Conservation (phyloP, 2,329 filamentous ascomycete species). For the Stachybotrys chartarum region DNA sequence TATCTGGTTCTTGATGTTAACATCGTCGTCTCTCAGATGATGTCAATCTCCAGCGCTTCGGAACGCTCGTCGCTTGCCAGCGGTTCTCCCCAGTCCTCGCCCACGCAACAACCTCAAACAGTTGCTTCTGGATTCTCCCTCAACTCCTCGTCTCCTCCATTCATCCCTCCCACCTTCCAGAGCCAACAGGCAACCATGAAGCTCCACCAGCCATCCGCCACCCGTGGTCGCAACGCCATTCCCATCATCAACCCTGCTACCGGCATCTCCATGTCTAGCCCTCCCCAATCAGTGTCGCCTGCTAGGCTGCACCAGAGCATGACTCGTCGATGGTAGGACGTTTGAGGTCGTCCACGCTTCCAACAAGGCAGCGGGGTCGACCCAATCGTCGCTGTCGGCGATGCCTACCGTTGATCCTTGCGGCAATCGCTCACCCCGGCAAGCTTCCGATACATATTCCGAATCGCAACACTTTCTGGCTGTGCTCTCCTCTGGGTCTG, state of each 20-base stretch:
- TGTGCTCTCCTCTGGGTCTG: constrained; percentile 2
- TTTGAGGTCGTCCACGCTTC: constrained; percentile 20
- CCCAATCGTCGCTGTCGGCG: constrained; percentile 24
- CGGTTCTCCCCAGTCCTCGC: constrained; percentile 86
- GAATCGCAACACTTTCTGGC: background rate
- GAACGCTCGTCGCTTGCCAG: constrained; percentile 93
- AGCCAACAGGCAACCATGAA: constrained; percentile 63
- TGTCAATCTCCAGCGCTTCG: constrained; percentile 86
- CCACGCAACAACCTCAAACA: constrained; percentile 78
- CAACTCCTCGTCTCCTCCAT: constrained; percentile 59
- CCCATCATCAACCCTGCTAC: constrained; percentile 96
- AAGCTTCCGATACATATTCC: constrained; percentile 21
- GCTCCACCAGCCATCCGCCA: constrained; percentile 83
- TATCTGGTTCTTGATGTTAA: constrained; percentile 13
- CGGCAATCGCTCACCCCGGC: constrained; percentile 39
- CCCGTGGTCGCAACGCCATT: constrained; percentile 88
- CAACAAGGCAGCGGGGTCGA: constrained; percentile 21
- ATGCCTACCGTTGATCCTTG: constrained; percentile 11
- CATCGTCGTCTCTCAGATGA: constrained; percentile 53
- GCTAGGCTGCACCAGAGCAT: constrained; percentile 52
- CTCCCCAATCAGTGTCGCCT: constrained; percentile 65
- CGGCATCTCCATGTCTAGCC: constrained; percentile 80
- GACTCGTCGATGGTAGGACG: constrained; percentile 45
- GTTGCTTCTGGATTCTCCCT: constrained; percentile 71
- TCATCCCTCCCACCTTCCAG: constrained; percentile 59